Conservation (phyloP, 202 grass and related monocot genomes). For the Zizania palustris region DNA sequence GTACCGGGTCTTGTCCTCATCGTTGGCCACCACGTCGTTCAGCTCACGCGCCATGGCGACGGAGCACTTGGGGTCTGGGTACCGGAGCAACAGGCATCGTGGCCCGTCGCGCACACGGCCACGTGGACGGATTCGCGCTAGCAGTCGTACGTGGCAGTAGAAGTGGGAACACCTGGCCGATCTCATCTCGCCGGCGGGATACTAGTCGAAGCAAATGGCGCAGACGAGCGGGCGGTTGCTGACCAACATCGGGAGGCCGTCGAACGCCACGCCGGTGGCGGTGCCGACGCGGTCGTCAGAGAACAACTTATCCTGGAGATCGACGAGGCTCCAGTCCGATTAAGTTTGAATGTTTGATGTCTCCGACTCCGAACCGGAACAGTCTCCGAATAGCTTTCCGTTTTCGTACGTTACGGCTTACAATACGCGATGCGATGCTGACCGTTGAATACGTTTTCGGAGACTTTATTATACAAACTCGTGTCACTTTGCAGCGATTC, state of each 20-base stretch:
- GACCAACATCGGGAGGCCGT: background rate
- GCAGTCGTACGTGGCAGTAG: conserved; percentile 42
- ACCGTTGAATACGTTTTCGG: no score
- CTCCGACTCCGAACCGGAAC: background rate
- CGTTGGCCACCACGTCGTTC: conserved; percentile 18
- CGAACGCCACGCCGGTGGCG: background rate
- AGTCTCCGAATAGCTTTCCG: no score
- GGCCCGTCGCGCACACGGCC: conserved; percentile 45
- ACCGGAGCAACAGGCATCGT: conserved; percentile 44
- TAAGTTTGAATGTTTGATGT: background rate
- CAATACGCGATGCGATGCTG: no score
- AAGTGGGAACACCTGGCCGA: conserved; percentile 36
- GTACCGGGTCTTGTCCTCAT: conserved; percentile 19
- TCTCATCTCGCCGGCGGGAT: background rate
- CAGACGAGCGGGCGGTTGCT: background rate
- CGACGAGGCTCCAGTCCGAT: background rate
- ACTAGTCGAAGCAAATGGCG: conserved; percentile 17
- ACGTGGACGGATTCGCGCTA: conserved; percentile 41
- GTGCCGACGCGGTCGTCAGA: background rate
- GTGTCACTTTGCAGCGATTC: no score
- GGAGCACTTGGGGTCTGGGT: conserved; percentile 38
- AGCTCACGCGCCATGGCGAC: conserved; percentile 38
- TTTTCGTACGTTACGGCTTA: no score
- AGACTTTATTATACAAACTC: no score
- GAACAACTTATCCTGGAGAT: conserved; percentile 20